phyloP scores from a whole-genome alignment of 2,329 filamentous ascomycete genomes.

The Coleophoma cylindrospora region DNA sequence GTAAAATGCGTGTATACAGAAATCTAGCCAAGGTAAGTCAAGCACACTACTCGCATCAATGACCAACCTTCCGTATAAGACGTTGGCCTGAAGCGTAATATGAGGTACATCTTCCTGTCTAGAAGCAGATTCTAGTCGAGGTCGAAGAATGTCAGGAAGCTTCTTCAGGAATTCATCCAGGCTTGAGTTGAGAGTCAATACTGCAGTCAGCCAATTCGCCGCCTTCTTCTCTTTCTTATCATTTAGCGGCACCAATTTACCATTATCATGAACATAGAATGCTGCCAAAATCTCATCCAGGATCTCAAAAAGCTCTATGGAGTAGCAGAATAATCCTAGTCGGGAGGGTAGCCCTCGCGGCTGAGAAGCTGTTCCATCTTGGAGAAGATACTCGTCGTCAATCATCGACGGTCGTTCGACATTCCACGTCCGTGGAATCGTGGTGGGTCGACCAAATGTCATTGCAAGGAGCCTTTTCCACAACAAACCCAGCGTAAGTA shows the following conservation, averaged over 20 bases:
- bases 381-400: slow-evolving; percentile 25
- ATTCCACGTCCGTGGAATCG: slow-evolving; percentile 11
- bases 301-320: slow-evolving; percentile 13
- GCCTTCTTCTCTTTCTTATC: not conserved
- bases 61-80: slow-evolving; percentile 10
- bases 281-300: slow-evolving; percentile 9
- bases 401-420: slow-evolving; percentile 17
- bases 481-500: not conserved
- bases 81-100: slow-evolving; percentile 8
- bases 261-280: slow-evolving; percentile 5
- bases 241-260: not conserved
- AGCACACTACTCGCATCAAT: not conserved
- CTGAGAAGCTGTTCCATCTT: slow-evolving; percentile 16
- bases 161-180: slow-evolving; percentile 5
- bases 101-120: not conserved
- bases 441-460: slow-evolving; percentile 23
- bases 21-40: slow-evolving; percentile 3
- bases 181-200: slow-evolving; percentile 9
- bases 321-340: slow-evolving; percentile 17
- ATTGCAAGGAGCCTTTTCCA: slow-evolving; percentile 16
- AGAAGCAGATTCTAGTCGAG: not conserved
- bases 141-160: slow-evolving; percentile 8
- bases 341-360: slow-evolving; percentile 14
- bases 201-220: slow-evolving; percentile 1
- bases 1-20: slow-evolving; percentile 5